Evolutionary conservation across 2,329 filamentous ascomycete genomes (phyloP), one percentile per base, ranked within the genome.

Genomic region (Huntiella bhutanensis): DNA sequence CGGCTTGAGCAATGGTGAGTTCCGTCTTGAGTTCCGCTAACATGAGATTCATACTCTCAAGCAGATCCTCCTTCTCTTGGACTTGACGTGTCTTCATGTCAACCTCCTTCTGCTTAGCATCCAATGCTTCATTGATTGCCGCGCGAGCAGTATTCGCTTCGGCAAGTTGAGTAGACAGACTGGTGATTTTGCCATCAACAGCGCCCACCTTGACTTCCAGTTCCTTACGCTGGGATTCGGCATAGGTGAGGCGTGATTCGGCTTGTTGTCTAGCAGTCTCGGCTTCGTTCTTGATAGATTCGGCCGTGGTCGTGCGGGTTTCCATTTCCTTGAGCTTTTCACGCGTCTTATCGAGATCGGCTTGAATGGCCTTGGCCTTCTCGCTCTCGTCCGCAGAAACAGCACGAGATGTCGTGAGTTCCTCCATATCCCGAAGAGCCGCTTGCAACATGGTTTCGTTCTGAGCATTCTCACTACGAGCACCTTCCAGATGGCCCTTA

Each of bases 11-110:
- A 54, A 76, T 68, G 40, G 72, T 74, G 49, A 74, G 63, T 54
- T 77, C 73, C 45, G 71, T 75, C 64, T 76, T 76, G 56, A 73
- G 64, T 59, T 75, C 71, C 33, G 70, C 67, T 46, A 75, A 57
- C 54, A 66, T 65, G 55, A 65, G 61, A 57, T 69, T 70, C 45
- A 71, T 60, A 46, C 61, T 59, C 43, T 72, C 69, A 33, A 71
- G 54, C 51, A 72, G 67, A 41, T 64, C 62, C 46, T 72, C 67
- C 59, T 68, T 69, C 51, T 63, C 62, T 54, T 65, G 65, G 52
- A 64, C 56, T 47, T 62, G 56, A 50, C 58, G 57, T 43, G 61
- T 54, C 41, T 58, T 55, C 22, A 57, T 58, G 33, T 60, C 57
- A n/a, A 62, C 57, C 33, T 66, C 60, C 51, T 66, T 64, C 51